Evolutionary conservation across 345 rosid genomes (phyloP).

Genomic region (Alliaria petiolata): DNA sequence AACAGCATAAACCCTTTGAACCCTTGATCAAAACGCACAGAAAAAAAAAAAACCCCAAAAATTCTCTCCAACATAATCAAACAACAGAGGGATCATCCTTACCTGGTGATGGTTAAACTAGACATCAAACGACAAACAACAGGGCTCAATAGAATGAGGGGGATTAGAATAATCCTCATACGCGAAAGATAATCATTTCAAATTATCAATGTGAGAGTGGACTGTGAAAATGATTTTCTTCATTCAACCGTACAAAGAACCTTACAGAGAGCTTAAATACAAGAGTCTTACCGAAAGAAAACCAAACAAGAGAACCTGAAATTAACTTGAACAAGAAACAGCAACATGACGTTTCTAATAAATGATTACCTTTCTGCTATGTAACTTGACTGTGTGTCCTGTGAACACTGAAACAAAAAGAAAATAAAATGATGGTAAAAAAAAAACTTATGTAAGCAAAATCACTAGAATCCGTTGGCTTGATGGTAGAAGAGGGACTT

Average conservation of each 20-base stretch:
- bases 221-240: background rate
- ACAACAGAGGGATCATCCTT: background rate
- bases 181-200: background rate
- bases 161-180: background rate
- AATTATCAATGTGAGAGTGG: background rate
- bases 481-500: background rate
- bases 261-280: background rate
- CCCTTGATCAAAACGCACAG: too few species aligned
- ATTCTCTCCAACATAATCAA: background rate
- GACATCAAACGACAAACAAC: background rate
- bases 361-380: background rate
- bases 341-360: background rate
- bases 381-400: background rate
- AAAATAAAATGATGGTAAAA: background rate
- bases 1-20: too few species aligned
- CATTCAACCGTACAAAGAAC: background rate
- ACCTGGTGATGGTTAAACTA: background rate
- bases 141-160: background rate
- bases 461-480: too few species aligned
- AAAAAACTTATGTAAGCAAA: too few species aligned
- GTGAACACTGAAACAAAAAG: background rate
- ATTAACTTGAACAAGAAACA: background rate
- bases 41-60: too few species aligned
- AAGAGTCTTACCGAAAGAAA: background rate
- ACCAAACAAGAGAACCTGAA: background rate